Base-by-base conservation (phyloP, 371 early-diverging fungal species). In the Smittium culicis region DNA sequence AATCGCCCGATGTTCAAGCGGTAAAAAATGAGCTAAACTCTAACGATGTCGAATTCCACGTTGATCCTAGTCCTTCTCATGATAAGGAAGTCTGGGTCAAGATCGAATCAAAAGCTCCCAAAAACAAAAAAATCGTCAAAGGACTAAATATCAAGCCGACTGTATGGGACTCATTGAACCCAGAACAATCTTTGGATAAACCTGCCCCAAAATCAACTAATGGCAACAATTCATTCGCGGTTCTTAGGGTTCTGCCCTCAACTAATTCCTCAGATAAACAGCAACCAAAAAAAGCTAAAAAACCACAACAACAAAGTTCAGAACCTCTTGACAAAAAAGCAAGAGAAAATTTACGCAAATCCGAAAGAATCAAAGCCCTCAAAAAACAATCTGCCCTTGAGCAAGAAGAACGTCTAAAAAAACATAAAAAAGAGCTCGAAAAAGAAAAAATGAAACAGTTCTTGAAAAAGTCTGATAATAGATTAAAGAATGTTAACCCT, bases 391-490 rank as follows among this genome's bases (percentile, higher is more conserved):
- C 8, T 20, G 57, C 14, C 3, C 3, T n/a, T 3, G 5, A n/a
- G 25, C 57, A 57, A 27, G 57, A 57, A 25, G 25, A 20, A 16
- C 14, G 57, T 14, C 57, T 57, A 11, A 20, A 3, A 20, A 8
- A 57, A 57, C 57, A 57, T 25, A 57, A 57, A 57, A 57, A 57
- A 57, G 57, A 57, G 57, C 27, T 57, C 16, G 57, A 57, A 25
- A 27, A 11, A 20, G 57, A 14, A 57, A 14, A 57, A 57, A 57
- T 57, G n/a, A 57, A 35, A 25, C 56, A 35, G 27, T 32, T 30
- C 24, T 32, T 5, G 60, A 66, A 54, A 33, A 45, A 45, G 55
- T 45, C 54, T 20, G 5, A 5, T 11, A 45, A 45, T 5, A n/a
- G n/a, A n/a, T n/a, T n/a, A n/a, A 45, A 45, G 20, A 45, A 20